Evolutionary conservation across 176 grass and related monocot species (phyloP), one percentile per base, ranked within the genome.

Genomic region (Oryza australiensis): DNA sequence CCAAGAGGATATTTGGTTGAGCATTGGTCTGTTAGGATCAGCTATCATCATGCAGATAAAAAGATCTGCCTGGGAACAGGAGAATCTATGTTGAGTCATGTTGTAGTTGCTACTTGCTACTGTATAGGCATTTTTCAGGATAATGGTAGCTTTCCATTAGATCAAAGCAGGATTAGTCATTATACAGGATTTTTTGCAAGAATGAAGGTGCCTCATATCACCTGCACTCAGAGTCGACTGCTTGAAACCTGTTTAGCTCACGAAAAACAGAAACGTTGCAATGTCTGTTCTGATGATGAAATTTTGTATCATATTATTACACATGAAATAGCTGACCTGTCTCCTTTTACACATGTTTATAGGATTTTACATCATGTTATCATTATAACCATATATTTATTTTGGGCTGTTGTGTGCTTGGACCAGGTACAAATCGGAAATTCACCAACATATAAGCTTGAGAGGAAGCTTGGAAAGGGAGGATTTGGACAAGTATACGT

Each of bases 401-500:
- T 35, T 67, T 15, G 1, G 64, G 26, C 40, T 27, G 35, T 34
- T 45, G n/a, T 67, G 10, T 68, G 2, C 49, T 68, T 87, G 55
- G 46, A 89, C 87, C 86, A 98, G 95, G 88, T 94, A 41, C 92
- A 94, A 81, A 69, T 98, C 71, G 92, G 88, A 42, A 81, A 90
- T 72, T 98, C 95, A 18, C 95, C 92, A 66, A 75, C 84, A 3
- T 98, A 94, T 88, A 94, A 64, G 86, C 85, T 94, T 76, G 95
- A 94, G 33, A 98, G 90, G 75, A 98, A 98, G 76, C 90, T 98
- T 66, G 90, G 95, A 74, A 98, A 98, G 80, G 95, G 95, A 84
- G 95, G 95, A 66, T 98, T 98, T 89, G 95, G 95, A 81, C 95
- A 98, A 88, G 95, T 98, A 75, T 94, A 88, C 46, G 92, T 94